Evolutionary conservation across 2,329 filamentous ascomycete genomes (phyloP).

Genomic region (Colletotrichum sp.): DNA sequence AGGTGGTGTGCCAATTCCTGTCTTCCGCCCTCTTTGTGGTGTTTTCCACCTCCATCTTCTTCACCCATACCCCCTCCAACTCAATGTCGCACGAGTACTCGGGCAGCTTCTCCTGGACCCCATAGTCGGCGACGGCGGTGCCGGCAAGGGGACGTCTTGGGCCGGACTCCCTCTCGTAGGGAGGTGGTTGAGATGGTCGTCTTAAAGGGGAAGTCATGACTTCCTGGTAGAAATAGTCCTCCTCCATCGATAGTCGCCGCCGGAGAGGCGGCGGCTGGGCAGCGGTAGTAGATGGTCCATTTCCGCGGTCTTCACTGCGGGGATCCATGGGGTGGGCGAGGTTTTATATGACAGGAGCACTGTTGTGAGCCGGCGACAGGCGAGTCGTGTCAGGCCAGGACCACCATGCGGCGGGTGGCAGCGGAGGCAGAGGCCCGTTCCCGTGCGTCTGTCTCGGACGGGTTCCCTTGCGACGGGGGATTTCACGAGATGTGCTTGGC

Average conservation of each 20-base stretch:
- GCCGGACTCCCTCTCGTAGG: constrained; percentile 41
- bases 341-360: constrained; percentile 17
- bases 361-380: constrained; percentile 11
- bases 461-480: constrained; percentile 15
- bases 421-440: constrained; percentile 20
- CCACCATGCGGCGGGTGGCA: constrained; percentile 19
- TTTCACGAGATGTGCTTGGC: constrained; percentile 22
- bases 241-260: constrained; percentile 59
- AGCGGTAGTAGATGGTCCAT: constrained; percentile 30
- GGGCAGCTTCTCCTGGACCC: constrained; percentile 50
- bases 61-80: constrained; percentile 62
- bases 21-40: constrained; percentile 67
- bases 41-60: constrained; percentile 71
- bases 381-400: constrained; percentile 22
- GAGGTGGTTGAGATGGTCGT: constrained; percentile 52
- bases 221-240: constrained; percentile 58
- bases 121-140: constrained; percentile 17
- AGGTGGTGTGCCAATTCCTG: constrained; percentile 68
- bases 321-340: constrained; percentile 30
- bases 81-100: constrained; percentile 61
- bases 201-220: constrained; percentile 51
- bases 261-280: constrained; percentile 42
- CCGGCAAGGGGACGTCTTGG: constrained; percentile 27
- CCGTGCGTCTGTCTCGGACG: constrained; percentile 21
- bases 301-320: constrained; percentile 19